Conservation (phyloP, 176 grass and related monocot genomes). For the Triticum aestivum region IWGSC_CS_RefSeq_v2.1 NC_057808.1:501767513-501768012, state of each 20-base stretch:
- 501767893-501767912: slow-evolving; percentile 31
- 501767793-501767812: slow-evolving; percentile 27
- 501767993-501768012: not conserved
- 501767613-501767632: not conserved
- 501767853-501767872: not conserved
- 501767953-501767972: not conserved
- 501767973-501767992: not conserved
- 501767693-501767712: slow-evolving; percentile 18
- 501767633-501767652: not conserved
- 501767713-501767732: slow-evolving; percentile 43
- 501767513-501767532: too few relatives aligned
- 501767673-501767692: not conserved
- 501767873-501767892: not conserved
- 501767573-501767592: slow-evolving; percentile 7
- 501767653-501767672: not conserved
- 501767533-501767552: not conserved
- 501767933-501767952: not conserved
- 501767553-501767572: not conserved
- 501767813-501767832: not conserved
- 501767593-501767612: not conserved
- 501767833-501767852: not conserved
- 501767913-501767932: slow-evolving; percentile 14
- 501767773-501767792: slow-evolving; percentile 36
- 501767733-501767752: slow-evolving; percentile 31
- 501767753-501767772: not conserved